phyloP scores from a whole-genome alignment of 73 alveolate genomes.

The Breviolum minutum region DNA sequence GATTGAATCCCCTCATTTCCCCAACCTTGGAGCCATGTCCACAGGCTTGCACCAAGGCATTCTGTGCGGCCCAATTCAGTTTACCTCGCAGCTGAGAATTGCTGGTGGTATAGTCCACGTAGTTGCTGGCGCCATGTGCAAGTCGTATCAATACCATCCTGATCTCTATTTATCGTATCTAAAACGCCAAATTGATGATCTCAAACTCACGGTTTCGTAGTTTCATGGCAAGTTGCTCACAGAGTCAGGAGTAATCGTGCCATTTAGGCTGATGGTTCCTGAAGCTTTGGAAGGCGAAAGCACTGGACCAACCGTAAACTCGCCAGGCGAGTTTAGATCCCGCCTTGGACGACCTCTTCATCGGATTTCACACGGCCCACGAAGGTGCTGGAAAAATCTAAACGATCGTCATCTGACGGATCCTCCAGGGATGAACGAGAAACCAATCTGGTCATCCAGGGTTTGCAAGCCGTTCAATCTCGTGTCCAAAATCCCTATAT shows the following conservation, averaged over 20 bases:
- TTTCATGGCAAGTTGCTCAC: slow-evolving; percentile 41
- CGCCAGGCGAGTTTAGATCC: neutral
- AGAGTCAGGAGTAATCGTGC: slow-evolving; percentile 63
- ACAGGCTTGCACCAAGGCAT: slow-evolving; percentile 74
- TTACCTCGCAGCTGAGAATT: neutral
- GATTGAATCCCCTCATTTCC: neutral
- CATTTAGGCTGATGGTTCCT: slow-evolving; percentile 84
- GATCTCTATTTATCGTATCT: too few species aligned
- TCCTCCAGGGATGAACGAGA: neutral
- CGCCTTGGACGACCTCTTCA: slow-evolving; percentile 54
- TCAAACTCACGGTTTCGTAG: neutral
- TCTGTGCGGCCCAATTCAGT: slow-evolving; percentile 78
- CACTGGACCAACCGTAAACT: neutral
- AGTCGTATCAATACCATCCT: too few species aligned
- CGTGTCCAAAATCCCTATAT: too few species aligned
- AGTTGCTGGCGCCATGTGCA: neutral
- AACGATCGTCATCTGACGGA: slow-evolving; percentile 13
- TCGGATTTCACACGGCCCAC: neutral
- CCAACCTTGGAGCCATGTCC: slow-evolving; percentile 77
- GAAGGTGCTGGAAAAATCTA: slow-evolving; percentile 53
- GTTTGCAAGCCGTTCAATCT: too few species aligned
- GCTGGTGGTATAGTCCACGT: too few species aligned
- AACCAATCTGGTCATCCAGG: neutral
- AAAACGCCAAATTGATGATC: too few species aligned
- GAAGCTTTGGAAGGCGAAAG: neutral